Percentiles rank a stretch among this genome's conserved stretches.
These are phyloP conservation scores for Acanthochlamys bracteata DNA, from an alignment of 106 monocot genomes.

Conservation along the genomic window DNA sequence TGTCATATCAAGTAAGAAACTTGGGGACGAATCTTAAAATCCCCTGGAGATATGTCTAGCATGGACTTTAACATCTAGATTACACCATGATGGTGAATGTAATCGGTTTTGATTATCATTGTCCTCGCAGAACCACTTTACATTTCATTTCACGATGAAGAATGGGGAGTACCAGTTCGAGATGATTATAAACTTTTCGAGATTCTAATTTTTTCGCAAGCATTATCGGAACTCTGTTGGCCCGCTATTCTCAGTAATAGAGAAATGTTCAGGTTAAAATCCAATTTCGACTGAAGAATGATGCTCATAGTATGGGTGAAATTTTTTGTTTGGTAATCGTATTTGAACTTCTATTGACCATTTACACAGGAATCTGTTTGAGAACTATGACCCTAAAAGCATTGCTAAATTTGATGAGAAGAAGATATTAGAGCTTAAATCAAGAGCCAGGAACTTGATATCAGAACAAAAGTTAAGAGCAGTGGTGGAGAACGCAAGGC, in stretches of 20 bases:
- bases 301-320: not conserved
- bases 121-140: not conserved
- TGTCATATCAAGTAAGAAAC: too few species aligned
- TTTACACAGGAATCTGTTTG: constrained; percentile 4
- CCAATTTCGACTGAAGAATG: not conserved
- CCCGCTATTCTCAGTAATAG: constrained; percentile 6
- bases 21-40: too few species aligned
- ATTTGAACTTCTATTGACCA: not conserved
- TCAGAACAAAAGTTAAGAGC: constrained; percentile 7
- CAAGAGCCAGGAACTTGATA: not conserved
- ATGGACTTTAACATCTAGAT: too few species aligned
- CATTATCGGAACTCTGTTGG: constrained; percentile 9
- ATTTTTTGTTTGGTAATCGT: not conserved
- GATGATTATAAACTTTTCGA: constrained; percentile 8
- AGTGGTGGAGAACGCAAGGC: constrained; percentile 5
- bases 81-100: too few species aligned
- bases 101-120: not conserved
- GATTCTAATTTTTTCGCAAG: constrained; percentile 3
- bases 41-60: too few species aligned
- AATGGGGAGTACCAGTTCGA: constrained; percentile 13
- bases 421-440: not conserved
- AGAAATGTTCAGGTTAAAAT: not conserved
- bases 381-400: not conserved
- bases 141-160: constrained; percentile 7
- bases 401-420: constrained; percentile 7